Base-by-base conservation (phyloP, 1,139 yeast species). In the Yarrowia galli region DNA sequence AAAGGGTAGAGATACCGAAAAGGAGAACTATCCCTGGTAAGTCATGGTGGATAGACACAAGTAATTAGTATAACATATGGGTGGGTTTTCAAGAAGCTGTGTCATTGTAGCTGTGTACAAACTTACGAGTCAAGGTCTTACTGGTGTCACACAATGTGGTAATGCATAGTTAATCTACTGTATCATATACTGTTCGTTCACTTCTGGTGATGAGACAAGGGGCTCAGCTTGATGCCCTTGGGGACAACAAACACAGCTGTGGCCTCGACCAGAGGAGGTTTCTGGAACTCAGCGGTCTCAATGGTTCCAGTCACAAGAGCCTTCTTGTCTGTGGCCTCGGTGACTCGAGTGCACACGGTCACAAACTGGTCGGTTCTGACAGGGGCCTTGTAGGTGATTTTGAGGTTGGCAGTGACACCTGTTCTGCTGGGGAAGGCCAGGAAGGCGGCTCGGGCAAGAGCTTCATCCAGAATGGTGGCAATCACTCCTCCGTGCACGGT, bases 401-500 rank as follows among this genome's bases (percentile, higher is more conserved):
- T 79, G 65, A 91, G 77, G 43, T 81, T 79, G 48, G 83, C 85
- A 12, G 87, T 84, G 71, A 74, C 74, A 40, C 79, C 72, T 9
- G 77, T 71, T 36, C 72, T 72, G 6, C 70, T 72, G 1, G 73
- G 75, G 66, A 77, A 70, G 9, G 72, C 67, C 58, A 85, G 78
- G 9, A 84, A 82, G 0, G 89, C 88, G 68, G 85, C 84, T 67
- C 89, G 77, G 69, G 85, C 87, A 79, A 87, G 83, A 4, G 90
- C 82, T 71, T 92, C 97, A 74, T 91, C 96, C 69, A 92, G 80
- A 16, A 93, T 79, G 0, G 97, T 89, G 10, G 96, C 97, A 46
- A 93, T 78, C 53, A 93, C 86, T 0, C 98, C 98, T 3, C 98
- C 98, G 75, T 93, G 98, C 0, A 92, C 84, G 46, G 93, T 80